Evolutionary conservation across 768 basidiomycete species (phyloP).

Genomic region (Russula lepida): DNA sequence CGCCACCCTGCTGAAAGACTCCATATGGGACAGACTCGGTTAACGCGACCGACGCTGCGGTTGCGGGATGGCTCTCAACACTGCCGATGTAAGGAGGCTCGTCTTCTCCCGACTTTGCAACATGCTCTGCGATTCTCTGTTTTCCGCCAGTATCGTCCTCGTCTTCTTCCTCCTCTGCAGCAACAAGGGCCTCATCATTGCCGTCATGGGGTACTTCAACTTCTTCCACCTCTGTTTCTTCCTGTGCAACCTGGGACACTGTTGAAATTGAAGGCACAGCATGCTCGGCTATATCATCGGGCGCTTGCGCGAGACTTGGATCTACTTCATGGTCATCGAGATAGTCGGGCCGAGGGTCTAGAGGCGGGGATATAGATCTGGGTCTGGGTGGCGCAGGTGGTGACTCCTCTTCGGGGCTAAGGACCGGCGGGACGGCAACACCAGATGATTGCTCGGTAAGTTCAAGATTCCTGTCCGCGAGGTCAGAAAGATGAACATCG

Average conservation of each 20-base stretch:
- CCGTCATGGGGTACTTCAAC: background rate
- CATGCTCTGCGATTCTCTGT: slow-evolving; percentile 48
- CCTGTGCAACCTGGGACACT: background rate
- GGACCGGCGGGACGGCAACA: background rate
- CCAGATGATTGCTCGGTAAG: background rate
- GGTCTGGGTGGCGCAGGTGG: background rate
- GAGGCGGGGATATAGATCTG: background rate
- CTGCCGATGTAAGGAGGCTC: background rate
- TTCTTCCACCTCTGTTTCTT: background rate
- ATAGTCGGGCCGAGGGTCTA: slow-evolving; percentile 7
- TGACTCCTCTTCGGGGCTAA: background rate
- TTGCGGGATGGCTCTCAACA: slow-evolving; percentile 12
- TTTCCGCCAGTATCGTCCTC: slow-evolving; percentile 49
- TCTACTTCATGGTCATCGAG: background rate
- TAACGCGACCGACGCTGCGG: slow-evolving; percentile 4
- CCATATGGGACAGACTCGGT: background rate
- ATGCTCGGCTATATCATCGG: background rate
- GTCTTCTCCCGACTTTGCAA: slow-evolving; percentile 52
- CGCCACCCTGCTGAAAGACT: slow-evolving; percentile 15
- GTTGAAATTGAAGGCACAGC: background rate
- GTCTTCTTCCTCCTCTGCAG: slow-evolving; percentile 29
- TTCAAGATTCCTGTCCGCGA: background rate
- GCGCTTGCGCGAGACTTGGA: background rate
- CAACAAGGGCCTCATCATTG: slow-evolving; percentile 2
- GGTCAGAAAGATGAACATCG: background rate